Conservation (phyloP, 495 filamentous ascomycete genomes). For the Penicillium cosmopolitanum region DNA sequence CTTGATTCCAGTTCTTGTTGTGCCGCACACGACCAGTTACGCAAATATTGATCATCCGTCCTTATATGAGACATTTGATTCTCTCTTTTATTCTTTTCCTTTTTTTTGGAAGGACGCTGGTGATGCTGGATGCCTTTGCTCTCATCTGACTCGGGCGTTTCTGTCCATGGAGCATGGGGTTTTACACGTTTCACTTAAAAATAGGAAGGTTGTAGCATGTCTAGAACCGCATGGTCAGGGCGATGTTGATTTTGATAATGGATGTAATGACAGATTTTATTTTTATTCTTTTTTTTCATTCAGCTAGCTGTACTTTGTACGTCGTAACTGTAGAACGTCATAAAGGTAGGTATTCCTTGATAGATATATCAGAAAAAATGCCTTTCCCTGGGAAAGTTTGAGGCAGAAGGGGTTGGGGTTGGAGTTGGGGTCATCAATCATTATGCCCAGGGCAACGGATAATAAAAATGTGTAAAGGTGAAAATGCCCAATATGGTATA, state of each 20-base stretch:
- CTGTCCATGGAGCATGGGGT: not conserved
- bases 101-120: not conserved
- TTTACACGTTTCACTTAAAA: conserved; percentile 14
- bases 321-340: conserved; percentile 1
- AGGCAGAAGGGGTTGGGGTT: not conserved
- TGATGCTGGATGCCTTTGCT: not conserved
- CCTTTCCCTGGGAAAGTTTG: conserved; percentile 10
- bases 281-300: conserved; percentile 14
- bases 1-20: conserved; percentile 19
- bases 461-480: conserved; percentile 17
- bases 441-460: conserved; percentile 25
- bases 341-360: not conserved
- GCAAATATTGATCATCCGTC: not conserved
- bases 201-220: conserved; percentile 18
- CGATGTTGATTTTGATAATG: conserved; percentile 38
- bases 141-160: not conserved
- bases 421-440: conserved; percentile 30
- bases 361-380: conserved; percentile 1
- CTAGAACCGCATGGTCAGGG: conserved; percentile 24
- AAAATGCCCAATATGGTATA: conserved; percentile 30
- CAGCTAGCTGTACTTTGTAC: conserved; percentile 6
- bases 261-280: conserved; percentile 38
- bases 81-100: not conserved
- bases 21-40: conserved; percentile 15
- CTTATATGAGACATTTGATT: conserved; percentile 5